Conservation (phyloP, 257 asterid species). For the Galeopsis tetrahit region DNA sequence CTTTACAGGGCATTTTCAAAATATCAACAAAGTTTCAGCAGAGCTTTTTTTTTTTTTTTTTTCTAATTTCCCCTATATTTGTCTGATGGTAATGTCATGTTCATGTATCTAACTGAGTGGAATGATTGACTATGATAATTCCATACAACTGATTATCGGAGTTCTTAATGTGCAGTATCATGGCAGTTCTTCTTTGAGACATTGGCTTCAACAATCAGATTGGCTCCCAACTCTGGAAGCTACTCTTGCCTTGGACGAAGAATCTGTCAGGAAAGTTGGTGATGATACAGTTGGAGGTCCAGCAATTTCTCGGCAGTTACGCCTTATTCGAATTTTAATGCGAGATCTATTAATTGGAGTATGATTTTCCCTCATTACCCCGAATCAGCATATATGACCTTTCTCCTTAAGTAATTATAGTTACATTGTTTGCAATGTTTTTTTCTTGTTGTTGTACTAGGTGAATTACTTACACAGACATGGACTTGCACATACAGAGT, state of each 20-base stretch:
- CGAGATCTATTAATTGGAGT: constrained; percentile 94
- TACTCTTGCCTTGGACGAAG: constrained; percentile 91
- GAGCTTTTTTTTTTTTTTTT: too few relatives aligned
- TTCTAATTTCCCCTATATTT: neutral
- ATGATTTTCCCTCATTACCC: constrained; percentile 38
- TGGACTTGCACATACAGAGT: constrained; percentile 96
- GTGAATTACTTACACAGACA: constrained; percentile 96
- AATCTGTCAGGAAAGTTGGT: constrained; percentile 83
- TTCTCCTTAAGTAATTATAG: neutral
- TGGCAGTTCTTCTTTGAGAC: constrained; percentile 91
- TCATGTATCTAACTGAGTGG: constrained; percentile 5
- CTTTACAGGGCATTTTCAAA: too few relatives aligned
- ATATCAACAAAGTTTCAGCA: too few relatives aligned
- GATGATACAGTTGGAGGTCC: constrained; percentile 94
- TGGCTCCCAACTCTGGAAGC: constrained; percentile 98
- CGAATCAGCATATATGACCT: neutral
- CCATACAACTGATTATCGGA: constrained; percentile 1
- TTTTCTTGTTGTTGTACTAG: constrained; percentile 44
- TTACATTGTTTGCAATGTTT: constrained; percentile 21
- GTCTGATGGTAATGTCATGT: constrained; percentile 15
- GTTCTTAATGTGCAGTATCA: constrained; percentile 65
- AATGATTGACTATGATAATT: constrained; percentile 11
- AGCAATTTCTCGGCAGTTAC: constrained; percentile 80
- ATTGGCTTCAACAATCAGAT: constrained; percentile 94
- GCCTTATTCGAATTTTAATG: constrained; percentile 84